Evolutionary conservation across 306 rosid species (phyloP).

Genomic region (Quercus alba): DNA sequence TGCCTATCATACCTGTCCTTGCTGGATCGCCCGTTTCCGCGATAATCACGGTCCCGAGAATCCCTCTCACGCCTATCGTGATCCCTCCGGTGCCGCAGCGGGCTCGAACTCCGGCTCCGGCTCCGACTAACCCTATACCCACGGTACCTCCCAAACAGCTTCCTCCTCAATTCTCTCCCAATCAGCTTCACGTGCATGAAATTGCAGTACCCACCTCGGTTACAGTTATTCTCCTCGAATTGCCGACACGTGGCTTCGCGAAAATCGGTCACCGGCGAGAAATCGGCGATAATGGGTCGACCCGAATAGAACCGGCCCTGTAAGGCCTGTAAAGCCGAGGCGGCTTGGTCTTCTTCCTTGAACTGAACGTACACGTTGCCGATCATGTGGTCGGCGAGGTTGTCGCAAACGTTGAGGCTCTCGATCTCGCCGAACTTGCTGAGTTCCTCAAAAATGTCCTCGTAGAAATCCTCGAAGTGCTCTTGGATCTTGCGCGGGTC

Average conservation of each 20-base stretch:
- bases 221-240: slow-evolving; percentile 38
- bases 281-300: slow-evolving; percentile 41
- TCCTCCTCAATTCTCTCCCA: slow-evolving; percentile 58
- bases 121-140: slow-evolving; percentile 38
- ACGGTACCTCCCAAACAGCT: slow-evolving; percentile 49
- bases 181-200: slow-evolving; percentile 54
- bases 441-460: slow-evolving; percentile 92
- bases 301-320: slow-evolving; percentile 63
- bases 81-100: slow-evolving; percentile 33
- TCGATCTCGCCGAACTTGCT: slow-evolving; percentile 89
- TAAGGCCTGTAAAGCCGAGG: slow-evolving; percentile 43
- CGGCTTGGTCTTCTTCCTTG: slow-evolving; percentile 44
- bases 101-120: slow-evolving; percentile 54
- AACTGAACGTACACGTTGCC: slow-evolving; percentile 44
- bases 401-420: slow-evolving; percentile 95
- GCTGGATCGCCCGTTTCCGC: slow-evolving; percentile 22
- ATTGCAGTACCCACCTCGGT: slow-evolving; percentile 44
- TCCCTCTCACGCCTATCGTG: slow-evolving; percentile 37
- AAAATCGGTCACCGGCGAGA: slow-evolving; percentile 44
- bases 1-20: slow-evolving; percentile 16
- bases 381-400: slow-evolving; percentile 99
- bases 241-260: slow-evolving; percentile 47
- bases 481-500: slow-evolving; percentile 94
- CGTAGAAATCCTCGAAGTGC: slow-evolving; percentile 93
- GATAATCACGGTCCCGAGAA: slow-evolving; percentile 11